Evolutionary conservation across 2,329 filamentous ascomycete species (phyloP).

Genomic region (Whalleya microplaca): DNA sequence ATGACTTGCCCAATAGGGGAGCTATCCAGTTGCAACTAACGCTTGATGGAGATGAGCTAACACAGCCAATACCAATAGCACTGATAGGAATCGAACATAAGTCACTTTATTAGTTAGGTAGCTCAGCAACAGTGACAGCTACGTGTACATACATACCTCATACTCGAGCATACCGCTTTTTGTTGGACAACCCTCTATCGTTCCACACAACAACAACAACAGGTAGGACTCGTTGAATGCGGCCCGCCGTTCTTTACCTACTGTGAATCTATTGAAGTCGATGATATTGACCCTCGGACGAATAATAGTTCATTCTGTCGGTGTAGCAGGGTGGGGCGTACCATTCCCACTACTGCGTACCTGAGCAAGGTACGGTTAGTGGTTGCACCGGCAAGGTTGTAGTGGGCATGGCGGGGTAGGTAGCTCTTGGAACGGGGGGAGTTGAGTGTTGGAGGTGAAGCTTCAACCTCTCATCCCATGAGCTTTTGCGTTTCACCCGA

Average conservation of each 20-base stretch:
- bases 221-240: background rate
- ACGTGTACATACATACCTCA: too few relatives aligned
- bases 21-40: too few relatives aligned
- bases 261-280: background rate
- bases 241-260: background rate
- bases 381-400: too few relatives aligned
- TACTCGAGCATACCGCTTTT: background rate
- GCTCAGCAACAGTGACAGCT: too few relatives aligned
- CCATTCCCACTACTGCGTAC: conserved; percentile 3
- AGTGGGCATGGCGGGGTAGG: conserved; percentile 27
- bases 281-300: conserved; percentile 4
- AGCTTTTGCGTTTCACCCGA: conserved; percentile 7
- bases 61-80: too few relatives aligned
- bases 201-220: background rate
- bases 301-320: conserved; percentile 9
- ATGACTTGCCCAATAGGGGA: too few relatives aligned
- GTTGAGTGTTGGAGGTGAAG: conserved; percentile 5
- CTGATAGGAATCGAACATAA: too few relatives aligned
- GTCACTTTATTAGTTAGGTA: too few relatives aligned
- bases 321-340: conserved; percentile 17
- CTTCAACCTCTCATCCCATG: conserved; percentile 5
- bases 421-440: background rate
- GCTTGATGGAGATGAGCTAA: too few relatives aligned
- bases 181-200: background rate
- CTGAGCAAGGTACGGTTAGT: background rate